phyloP scores from a whole-genome alignment of 345 rosid genomes.

The Gossypium turneri region DNA sequence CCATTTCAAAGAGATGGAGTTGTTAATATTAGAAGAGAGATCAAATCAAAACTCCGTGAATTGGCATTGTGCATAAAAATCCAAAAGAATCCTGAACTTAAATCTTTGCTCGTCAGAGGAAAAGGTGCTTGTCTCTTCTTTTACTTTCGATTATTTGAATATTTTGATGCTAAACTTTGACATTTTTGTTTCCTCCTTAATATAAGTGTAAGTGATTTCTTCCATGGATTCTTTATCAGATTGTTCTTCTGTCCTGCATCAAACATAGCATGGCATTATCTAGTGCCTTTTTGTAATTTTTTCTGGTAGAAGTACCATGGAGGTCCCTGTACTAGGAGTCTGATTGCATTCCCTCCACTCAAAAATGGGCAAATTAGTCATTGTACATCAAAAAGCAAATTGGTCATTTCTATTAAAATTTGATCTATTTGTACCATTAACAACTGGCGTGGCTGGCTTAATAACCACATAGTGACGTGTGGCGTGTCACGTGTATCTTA shows the following conservation, averaged over 20 bases:
- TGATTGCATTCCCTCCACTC: too few relatives aligned
- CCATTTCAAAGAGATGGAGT: conserved; percentile 49
- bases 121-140: conserved; percentile 33
- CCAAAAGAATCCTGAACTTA: conserved; percentile 34
- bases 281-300: neutral
- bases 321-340: too few relatives aligned
- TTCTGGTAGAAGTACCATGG: too few relatives aligned
- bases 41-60: conserved; percentile 56
- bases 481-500: too few relatives aligned
- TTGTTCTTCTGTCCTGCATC: neutral
- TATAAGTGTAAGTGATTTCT: neutral
- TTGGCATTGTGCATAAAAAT: conserved; percentile 47
- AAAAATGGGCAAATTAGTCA: too few relatives aligned
- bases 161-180: neutral
- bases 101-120: conserved; percentile 36
- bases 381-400: too few relatives aligned
- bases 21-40: conserved; percentile 48
- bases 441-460: too few relatives aligned
- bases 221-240: neutral
- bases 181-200: neutral
- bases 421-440: too few relatives aligned
- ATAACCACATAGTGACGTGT: too few relatives aligned
- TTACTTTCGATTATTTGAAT: neutral
- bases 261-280: neutral
- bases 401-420: too few relatives aligned